These are phyloP conservation scores for Endotrypanum monterogeii DNA, from an alignment of 208 protist genomes.

Conservation along the genomic window DNA sequence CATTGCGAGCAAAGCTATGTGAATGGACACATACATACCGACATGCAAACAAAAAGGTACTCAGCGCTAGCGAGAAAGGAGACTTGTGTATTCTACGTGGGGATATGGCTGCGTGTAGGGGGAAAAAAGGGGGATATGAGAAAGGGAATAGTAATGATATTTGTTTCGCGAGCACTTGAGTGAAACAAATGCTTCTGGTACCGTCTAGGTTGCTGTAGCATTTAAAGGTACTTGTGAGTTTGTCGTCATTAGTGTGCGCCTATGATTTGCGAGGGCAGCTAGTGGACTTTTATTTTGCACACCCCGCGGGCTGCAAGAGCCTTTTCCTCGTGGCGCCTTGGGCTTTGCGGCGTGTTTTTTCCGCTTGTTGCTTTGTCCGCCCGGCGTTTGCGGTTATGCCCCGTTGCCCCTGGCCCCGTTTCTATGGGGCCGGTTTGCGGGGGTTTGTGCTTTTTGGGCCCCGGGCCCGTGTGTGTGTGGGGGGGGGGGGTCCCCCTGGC, in stretches of 20 bases:
- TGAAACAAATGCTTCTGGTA: too few relatives aligned
- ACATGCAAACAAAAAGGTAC: neutral
- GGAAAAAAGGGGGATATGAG: neutral
- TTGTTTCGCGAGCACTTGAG: neutral
- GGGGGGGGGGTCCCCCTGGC: neutral
- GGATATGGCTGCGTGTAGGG: neutral
- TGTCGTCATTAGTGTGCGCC: neutral
- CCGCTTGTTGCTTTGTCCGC: too few relatives aligned
- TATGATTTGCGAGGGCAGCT: neutral
- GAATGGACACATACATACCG: neutral
- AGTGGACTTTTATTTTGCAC: neutral
- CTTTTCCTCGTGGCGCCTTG: too few relatives aligned
- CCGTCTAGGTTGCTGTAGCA: neutral
- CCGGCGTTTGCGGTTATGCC: too few relatives aligned
- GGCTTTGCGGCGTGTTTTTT: too few relatives aligned
- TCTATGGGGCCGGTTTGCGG: neutral
- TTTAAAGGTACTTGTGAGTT: neutral
- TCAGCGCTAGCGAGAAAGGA: neutral
- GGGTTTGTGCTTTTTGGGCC: neutral
- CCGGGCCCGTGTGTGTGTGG: neutral
- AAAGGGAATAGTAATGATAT: neutral
- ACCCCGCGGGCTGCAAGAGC: too few relatives aligned
- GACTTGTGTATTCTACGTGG: neutral
- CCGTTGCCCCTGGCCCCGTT: neutral
- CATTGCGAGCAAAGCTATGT: too few relatives aligned